These are phyloP conservation scores for Rubroboletus satanas DNA, from an alignment of 768 basidiomycete species.

Conservation along the genomic window DNA sequence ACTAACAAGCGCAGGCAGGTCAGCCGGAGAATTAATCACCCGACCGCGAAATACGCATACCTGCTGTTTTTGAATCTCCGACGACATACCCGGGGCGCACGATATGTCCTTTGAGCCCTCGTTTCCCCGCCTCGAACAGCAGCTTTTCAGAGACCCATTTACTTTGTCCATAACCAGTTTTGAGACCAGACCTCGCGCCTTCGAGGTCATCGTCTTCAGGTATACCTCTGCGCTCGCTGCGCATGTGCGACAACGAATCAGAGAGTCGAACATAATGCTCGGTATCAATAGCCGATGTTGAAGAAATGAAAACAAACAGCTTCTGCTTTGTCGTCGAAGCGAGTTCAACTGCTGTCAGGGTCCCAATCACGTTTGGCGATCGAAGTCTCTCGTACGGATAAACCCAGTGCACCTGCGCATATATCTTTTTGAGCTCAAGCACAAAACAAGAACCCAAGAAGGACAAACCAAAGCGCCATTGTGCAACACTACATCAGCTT, in stretches of 20 bases:
- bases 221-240: slow-evolving; percentile 56
- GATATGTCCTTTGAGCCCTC: slow-evolving; percentile 82
- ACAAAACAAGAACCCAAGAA: not conserved
- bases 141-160: slow-evolving; percentile 99
- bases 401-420: slow-evolving; percentile 89
- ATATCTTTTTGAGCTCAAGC: not conserved
- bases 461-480: slow-evolving; percentile 92
- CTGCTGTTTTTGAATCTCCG: slow-evolving; percentile 84
- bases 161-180: slow-evolving; percentile 93
- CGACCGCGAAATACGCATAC: slow-evolving; percentile 39
- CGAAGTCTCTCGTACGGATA: slow-evolving; percentile 95
- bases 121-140: slow-evolving; percentile 82
- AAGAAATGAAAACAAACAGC: slow-evolving; percentile 84
- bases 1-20: slow-evolving; percentile 43
- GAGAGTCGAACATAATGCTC: slow-evolving; percentile 87
- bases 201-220: slow-evolving; percentile 88
- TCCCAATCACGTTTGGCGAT: slow-evolving; percentile 88
- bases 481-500: slow-evolving; percentile 83
- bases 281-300: slow-evolving; percentile 92
- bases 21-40: slow-evolving; percentile 1
- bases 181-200: slow-evolving; percentile 67
- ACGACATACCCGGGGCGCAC: slow-evolving; percentile 95
- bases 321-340: slow-evolving; percentile 75
- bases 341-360: slow-evolving; percentile 77
- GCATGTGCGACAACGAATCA: slow-evolving; percentile 51